Evolutionary conservation across 148 eudicot genomes (phyloP).

Genomic region (Persicaria maculosa): DNA sequence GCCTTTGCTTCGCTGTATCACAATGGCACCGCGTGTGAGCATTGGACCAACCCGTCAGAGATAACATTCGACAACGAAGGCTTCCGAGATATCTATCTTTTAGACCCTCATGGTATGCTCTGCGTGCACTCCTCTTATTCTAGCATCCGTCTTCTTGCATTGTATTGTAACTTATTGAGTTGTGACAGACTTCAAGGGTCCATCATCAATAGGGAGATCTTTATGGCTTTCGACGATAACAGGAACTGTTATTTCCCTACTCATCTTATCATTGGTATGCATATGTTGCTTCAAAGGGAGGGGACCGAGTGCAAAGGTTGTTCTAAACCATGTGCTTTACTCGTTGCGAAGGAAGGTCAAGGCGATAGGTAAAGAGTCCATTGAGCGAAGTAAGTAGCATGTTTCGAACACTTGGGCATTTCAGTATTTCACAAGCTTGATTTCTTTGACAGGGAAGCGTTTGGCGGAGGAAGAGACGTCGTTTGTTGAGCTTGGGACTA

Average conservation of each 20-base stretch:
- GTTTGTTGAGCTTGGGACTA: background rate
- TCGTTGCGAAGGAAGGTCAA: background rate
- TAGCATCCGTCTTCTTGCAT: no score
- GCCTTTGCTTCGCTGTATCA: conserved; percentile 24
- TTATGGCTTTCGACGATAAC: background rate
- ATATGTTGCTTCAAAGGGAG: background rate
- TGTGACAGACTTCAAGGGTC: background rate
- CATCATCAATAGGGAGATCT: background rate
- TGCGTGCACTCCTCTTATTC: no score
- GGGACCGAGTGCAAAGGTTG: background rate
- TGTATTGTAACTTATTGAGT: background rate
- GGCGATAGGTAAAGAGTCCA: background rate
- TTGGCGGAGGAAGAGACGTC: background rate
- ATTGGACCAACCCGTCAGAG: conserved; percentile 19
- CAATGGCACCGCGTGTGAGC: conserved; percentile 33
- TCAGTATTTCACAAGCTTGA: background rate
- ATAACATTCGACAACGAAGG: background rate
- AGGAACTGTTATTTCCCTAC: background rate
- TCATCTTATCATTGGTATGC: background rate
- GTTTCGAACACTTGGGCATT: background rate
- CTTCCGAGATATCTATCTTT: background rate
- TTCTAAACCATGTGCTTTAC: background rate
- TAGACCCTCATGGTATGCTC: background rate
- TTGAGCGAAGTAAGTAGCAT: background rate
- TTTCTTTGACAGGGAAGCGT: background rate